Base-by-base conservation (phyloP, 495 filamentous ascomycete species). In the Jackrogersella multiformis region DNA sequence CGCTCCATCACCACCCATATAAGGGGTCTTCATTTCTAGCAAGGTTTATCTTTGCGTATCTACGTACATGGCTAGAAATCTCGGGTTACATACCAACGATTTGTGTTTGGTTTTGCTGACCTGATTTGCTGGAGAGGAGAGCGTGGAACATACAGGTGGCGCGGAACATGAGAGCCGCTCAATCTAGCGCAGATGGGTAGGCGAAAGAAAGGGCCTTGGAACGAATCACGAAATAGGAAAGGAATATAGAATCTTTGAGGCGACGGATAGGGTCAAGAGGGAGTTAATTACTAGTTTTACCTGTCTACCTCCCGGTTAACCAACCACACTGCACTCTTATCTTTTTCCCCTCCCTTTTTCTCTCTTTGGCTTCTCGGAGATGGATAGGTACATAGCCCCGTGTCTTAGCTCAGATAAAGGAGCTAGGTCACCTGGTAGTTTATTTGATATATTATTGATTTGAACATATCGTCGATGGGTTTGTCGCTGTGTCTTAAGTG, bases 121-220 rank as follows among this genome's bases (percentile, higher is more conserved):
- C 39, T 20, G 6, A 23, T 52, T 24, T 35, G 12, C 26, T 53
- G 0, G 8, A 9, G 10, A 24, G 54, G 62, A 36, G 20, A 61
- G 9, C 4, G 8, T 36, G 53, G 59, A 63, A 30, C 42, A 54
- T 56, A 13, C 13, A 60, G 23, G 36, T 44, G 48, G 49, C 1
- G 49, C 15, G 4, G 12, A 56, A 41, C 36, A 10, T 10, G 13
- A 64, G 34, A 21, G 26, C 56, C 21, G 42, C 59, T 49, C 36
- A 24, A 56, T 61, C 60, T 64, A 56, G 66, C 36, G 61, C 53
- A 61, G 61, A 64, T 65, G 60, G 38, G 32, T 49, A 30, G 26
- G 52, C 41, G 26, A 45, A 44, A 42, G 30, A 32, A 23, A 20
- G 44, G 42, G 10, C 10, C 24, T 51, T 52, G 48, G 51, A 64